phyloP scores from a whole-genome alignment of 345 rosid species.

The Pistacia atlantica region DNA sequence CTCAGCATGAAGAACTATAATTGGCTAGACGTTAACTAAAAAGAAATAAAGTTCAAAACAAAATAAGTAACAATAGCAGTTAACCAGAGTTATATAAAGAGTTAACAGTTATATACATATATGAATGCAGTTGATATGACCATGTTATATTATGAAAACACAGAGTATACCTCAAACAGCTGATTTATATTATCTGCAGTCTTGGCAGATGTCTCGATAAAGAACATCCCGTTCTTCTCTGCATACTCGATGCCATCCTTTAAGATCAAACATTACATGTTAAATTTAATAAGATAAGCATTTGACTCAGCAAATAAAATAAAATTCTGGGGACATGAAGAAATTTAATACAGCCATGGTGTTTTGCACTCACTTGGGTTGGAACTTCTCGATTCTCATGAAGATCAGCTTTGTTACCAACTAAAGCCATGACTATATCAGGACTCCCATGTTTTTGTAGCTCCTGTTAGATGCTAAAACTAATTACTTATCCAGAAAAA shows the following conservation, averaged over 20 bases:
- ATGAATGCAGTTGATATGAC: not conserved
- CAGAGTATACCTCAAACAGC: slow-evolving; percentile 70
- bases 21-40: no score
- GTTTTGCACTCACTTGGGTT: slow-evolving; percentile 52
- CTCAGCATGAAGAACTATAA: no score
- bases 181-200: slow-evolving; percentile 95
- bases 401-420: slow-evolving; percentile 98
- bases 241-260: slow-evolving; percentile 93
- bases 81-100: not conserved
- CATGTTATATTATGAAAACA: slow-evolving; percentile 8
- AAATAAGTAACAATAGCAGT: not conserved
- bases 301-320: slow-evolving; percentile 2
- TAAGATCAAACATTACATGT: slow-evolving; percentile 21
- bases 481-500: not conserved
- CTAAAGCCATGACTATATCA: slow-evolving; percentile 93
- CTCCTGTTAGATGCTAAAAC: slow-evolving; percentile 58
- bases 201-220: slow-evolving; percentile 96
- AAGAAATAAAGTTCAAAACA: not conserved
- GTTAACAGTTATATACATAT: not conserved
- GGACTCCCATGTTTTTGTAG: slow-evolving; percentile 97
- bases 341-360: not conserved
- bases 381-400: slow-evolving; percentile 81
- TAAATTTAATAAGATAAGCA: not conserved
- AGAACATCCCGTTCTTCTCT: slow-evolving; percentile 98
- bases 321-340: slow-evolving; percentile 5